These are phyloP conservation scores for Candida sojae DNA, from an alignment of 1,139 yeast species.

Conservation along the genomic window DNA sequence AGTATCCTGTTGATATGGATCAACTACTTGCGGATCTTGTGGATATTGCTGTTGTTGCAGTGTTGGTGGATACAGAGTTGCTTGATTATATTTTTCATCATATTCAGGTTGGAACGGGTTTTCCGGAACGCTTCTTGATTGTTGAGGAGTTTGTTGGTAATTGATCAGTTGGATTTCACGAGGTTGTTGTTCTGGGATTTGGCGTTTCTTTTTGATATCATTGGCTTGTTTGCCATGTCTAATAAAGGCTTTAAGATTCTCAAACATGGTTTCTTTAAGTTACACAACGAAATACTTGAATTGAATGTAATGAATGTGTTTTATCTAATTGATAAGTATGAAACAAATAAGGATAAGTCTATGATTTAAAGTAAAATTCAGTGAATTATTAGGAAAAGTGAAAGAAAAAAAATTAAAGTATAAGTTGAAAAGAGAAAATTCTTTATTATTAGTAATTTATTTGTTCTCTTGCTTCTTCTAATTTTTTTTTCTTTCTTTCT, in stretches of 20 bases:
- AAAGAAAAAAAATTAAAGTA: background rate
- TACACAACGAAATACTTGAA: no score
- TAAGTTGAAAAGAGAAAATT: background rate
- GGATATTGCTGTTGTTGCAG: conserved; percentile 4
- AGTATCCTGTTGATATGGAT: conserved; percentile 4
- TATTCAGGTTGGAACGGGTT: background rate
- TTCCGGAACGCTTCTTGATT: background rate
- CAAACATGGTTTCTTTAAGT: conserved; percentile 33
- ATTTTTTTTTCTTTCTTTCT: no score
- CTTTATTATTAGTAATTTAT: conserved; percentile 1
- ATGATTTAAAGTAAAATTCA: no score
- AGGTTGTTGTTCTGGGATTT: conserved; percentile 2
- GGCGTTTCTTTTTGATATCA: conserved; percentile 29
- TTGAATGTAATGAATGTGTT: no score
- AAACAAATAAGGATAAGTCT: background rate
- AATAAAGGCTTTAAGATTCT: conserved; percentile 74
- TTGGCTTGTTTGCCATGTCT: conserved; percentile 83
- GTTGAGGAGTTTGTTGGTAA: background rate
- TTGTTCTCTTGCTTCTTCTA: background rate
- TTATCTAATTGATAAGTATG: background rate
- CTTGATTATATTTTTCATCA: background rate
- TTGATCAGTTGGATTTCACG: conserved; percentile 3
- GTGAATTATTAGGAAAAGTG: no score
- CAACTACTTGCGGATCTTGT: conserved; percentile 13
- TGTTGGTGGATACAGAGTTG: background rate